Conservation (phyloP, 2,329 filamentous ascomycete species). For the Fusarium brevicatenulatum region DNA sequence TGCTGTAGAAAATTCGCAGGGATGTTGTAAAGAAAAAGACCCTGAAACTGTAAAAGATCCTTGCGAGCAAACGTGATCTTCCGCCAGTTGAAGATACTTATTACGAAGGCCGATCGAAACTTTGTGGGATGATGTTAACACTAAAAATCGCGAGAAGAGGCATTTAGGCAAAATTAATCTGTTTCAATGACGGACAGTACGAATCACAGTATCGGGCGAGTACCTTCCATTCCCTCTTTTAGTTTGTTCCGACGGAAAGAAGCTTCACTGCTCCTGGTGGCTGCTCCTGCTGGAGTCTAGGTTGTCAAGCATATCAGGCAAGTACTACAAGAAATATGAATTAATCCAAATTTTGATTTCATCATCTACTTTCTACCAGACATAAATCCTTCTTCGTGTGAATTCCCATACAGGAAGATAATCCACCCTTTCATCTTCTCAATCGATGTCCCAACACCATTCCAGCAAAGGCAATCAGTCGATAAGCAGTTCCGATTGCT, state of each 20-base stretch:
- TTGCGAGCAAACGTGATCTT: constrained; percentile 8
- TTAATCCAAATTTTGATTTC: background rate
- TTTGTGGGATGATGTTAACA: background rate
- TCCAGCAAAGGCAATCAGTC: constrained; percentile 53
- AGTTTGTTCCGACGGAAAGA: background rate
- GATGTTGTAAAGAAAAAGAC: constrained; percentile 10
- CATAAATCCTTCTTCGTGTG: background rate
- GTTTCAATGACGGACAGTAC: background rate
- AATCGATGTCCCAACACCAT: constrained; percentile 38
- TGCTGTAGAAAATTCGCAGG: constrained; percentile 16
- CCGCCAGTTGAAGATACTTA: background rate
- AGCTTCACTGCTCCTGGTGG: background rate
- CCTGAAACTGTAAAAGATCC: constrained; percentile 17
- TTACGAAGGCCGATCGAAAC: background rate
- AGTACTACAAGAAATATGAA: background rate
- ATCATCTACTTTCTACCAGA: background rate
- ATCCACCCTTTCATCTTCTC: constrained; percentile 24
- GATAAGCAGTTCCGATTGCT: constrained; percentile 56
- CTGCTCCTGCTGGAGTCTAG: background rate
- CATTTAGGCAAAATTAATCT: background rate
- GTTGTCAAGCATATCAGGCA: background rate
- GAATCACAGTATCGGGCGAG: background rate
- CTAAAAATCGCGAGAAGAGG: background rate
- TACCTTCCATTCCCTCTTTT: background rate
- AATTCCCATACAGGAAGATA: background rate